Conservation (phyloP, 192 early-diverging fungal species). For the Podila minutissima region DNA sequence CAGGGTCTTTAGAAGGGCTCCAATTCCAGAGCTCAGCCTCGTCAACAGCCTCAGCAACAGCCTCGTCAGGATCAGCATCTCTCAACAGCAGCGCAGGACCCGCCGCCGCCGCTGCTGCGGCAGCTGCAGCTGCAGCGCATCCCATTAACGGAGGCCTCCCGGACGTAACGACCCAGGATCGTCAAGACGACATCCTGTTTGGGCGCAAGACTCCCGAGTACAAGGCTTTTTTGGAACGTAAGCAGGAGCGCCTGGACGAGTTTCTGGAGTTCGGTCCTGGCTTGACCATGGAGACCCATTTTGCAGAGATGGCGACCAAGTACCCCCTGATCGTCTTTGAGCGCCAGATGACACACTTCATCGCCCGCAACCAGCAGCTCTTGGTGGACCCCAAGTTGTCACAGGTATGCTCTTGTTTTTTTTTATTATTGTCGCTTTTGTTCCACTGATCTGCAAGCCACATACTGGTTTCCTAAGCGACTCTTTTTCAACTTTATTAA, state of each 20-base stretch:
- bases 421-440: too few species aligned
- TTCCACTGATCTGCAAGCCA: too few species aligned
- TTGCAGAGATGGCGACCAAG: conserved; percentile 47
- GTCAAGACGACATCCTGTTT: conserved; percentile 49
- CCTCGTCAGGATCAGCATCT: background rate
- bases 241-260: conserved; percentile 36
- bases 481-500: too few species aligned
- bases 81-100: conserved; percentile 3
- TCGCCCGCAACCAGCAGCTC: conserved; percentile 53
- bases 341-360: conserved; percentile 59
- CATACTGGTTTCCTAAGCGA: too few species aligned
- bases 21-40: conserved; percentile 40
- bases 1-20: conserved; percentile 42
- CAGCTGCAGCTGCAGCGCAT: background rate
- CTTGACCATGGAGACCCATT: conserved; percentile 48
- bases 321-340: conserved; percentile 62
- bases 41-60: background rate
- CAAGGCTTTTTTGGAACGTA: conserved; percentile 17
- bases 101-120: background rate
- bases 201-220: conserved; percentile 37
- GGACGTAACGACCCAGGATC: conserved; percentile 47
- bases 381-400: conserved; percentile 58
- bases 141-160: background rate
- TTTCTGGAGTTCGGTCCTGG: background rate
- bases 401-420: conserved; percentile 28